Percentiles rank a stretch among this genome's conserved stretches.
phyloP scores from a whole-genome alignment of 495 filamentous ascomycete genomes.

The Hypoxylon fragiforme region DNA sequence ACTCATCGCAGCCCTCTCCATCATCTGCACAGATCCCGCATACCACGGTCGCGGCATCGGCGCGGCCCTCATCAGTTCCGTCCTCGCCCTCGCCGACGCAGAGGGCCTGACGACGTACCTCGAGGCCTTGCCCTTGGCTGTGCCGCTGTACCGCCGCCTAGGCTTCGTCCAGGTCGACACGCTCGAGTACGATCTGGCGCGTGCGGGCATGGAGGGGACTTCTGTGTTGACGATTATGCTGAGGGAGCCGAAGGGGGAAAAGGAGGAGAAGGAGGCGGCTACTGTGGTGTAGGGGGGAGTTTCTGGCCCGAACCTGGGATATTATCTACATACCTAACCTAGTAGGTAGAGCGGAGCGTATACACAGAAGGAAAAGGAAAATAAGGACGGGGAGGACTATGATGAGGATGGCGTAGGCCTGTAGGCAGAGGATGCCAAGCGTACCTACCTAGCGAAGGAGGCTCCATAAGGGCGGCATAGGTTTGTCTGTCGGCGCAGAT shows the following conservation, averaged over 20 bases:
- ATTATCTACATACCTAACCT: no score
- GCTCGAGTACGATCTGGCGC: slow-evolving; percentile 20
- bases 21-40: slow-evolving; percentile 47
- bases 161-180: slow-evolving; percentile 43
- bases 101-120: slow-evolving; percentile 47
- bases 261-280: not conserved
- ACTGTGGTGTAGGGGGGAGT: not conserved
- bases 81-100: slow-evolving; percentile 41
- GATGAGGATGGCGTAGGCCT: no score
- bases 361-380: not conserved
- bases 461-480: no score
- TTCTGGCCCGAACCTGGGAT: not conserved
- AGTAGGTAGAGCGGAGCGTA: not conserved
- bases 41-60: slow-evolving; percentile 49
- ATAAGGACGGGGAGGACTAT: no score
- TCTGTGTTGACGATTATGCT: slow-evolving; percentile 26
- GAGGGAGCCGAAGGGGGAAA: slow-evolving; percentile 14
- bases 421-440: no score
- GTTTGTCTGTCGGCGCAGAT: no score
- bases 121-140: slow-evolving; percentile 47
- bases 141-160: slow-evolving; percentile 44
- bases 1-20: slow-evolving; percentile 47
- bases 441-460: no score
- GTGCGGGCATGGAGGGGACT: slow-evolving; percentile 8
- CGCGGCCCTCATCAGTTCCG: slow-evolving; percentile 38